Conservation (phyloP, 78 protist genomes). For the Dictyostelium purpureum region DNA sequence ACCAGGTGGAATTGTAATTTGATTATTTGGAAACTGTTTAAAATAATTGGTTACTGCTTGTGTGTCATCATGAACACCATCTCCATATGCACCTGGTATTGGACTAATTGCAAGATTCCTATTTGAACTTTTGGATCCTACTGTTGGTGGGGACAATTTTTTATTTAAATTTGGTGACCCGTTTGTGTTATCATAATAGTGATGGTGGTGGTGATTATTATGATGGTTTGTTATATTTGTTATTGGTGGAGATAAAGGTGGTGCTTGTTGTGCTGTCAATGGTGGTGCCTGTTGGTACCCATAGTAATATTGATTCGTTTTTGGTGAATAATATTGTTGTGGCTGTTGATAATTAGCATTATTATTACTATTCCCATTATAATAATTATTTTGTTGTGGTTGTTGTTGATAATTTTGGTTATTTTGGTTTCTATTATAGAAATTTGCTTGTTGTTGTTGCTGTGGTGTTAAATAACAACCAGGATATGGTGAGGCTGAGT, state of each 20-base stretch:
- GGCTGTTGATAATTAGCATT: neutral
- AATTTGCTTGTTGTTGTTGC: neutral
- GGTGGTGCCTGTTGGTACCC: neutral
- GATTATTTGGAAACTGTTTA: neutral
- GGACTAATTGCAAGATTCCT: neutral
- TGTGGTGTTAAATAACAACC: too few species aligned
- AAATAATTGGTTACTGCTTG: conserved; percentile 22
- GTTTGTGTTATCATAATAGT: neutral
- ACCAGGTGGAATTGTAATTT: conserved; percentile 62
- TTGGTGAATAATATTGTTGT: neutral
- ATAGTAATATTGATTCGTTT: neutral
- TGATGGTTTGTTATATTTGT: neutral
- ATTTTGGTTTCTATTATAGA: neutral
- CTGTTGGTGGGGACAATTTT: neutral
- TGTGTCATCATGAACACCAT: conserved; percentile 73
- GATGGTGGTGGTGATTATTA: neutral
- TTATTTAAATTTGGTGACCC: neutral
- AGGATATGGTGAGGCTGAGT: too few species aligned
- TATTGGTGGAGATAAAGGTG: neutral
- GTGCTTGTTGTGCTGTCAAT: neutral
- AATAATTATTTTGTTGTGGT: neutral
- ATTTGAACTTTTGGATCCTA: neutral
- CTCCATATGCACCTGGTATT: conserved; percentile 74
- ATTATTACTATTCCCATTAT: neutral
- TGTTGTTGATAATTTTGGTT: neutral